A percentile compares a stretch with the other conserved stretches of the same genome.
Evolutionary conservation across 805 yeast species (phyloP).

Genomic region (Teunomyces cretensis): DNA sequence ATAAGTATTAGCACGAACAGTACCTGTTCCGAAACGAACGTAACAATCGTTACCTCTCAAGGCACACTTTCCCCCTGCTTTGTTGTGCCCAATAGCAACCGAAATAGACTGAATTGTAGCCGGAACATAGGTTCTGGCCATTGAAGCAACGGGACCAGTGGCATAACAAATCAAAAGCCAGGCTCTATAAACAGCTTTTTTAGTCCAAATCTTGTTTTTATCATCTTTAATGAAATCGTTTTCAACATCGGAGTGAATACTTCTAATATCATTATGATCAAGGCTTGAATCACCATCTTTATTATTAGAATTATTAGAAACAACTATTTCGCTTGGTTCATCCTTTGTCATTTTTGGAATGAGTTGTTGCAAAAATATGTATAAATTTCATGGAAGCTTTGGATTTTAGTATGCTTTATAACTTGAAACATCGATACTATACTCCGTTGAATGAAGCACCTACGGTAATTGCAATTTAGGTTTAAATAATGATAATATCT

Average conservation of each 20-base stretch:
- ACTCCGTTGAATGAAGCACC: too few relatives aligned
- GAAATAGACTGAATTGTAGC: conserved; percentile 41
- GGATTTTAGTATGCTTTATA: too few relatives aligned
- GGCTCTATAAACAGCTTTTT: conserved; percentile 20
- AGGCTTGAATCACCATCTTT: background rate
- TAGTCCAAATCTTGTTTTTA: conserved; percentile 14
- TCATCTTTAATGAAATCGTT: background rate
- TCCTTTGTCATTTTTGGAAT: too few relatives aligned
- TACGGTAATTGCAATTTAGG: too few relatives aligned
- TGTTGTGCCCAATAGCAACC: conserved; percentile 25
- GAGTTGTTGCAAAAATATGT: too few relatives aligned
- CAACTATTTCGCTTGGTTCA: too few relatives aligned
- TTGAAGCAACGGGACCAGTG: conserved; percentile 44
- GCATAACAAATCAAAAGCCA: conserved; percentile 41
- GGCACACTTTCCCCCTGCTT: conserved; percentile 22
- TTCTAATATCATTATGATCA: too few relatives aligned
- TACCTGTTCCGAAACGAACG: conserved; percentile 32
- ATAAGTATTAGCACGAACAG: conserved; percentile 34
- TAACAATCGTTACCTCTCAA: conserved; percentile 37
- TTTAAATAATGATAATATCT: too few relatives aligned
- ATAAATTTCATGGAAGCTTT: too few relatives aligned
- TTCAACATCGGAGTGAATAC: too few relatives aligned
- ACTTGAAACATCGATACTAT: too few relatives aligned
- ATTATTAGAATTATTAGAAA: background rate
- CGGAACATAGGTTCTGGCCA: conserved; percentile 41